A percentile compares a stretch with the other conserved stretches of the same genome.
phyloP scores from a whole-genome alignment of 192 early-diverging fungal genomes.

The Obelidium mucronatum region DNA sequence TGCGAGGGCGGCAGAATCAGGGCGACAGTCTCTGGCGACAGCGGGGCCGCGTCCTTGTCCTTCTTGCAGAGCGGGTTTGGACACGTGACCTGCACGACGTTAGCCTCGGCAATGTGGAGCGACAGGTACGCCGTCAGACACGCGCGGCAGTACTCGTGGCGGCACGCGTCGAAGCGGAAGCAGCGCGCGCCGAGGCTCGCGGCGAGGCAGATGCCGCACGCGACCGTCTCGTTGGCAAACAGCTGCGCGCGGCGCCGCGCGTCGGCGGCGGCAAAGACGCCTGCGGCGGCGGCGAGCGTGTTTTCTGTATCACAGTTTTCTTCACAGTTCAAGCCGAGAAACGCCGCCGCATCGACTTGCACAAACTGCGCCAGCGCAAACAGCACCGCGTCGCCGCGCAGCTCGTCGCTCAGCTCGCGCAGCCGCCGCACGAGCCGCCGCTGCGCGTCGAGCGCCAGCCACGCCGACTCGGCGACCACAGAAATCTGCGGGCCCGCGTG shows the following conservation, averaged over 20 bases:
- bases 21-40: neutral
- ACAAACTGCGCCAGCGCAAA: slow-evolving; percentile 5
- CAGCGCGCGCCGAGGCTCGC: slow-evolving; percentile 24
- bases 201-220: slow-evolving; percentile 48
- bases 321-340: no score
- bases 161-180: slow-evolving; percentile 33
- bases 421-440: neutral
- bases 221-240: slow-evolving; percentile 33
- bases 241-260: neutral
- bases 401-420: neutral
- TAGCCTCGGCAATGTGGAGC: slow-evolving; percentile 41
- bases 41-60: neutral
- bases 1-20: neutral
- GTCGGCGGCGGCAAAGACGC: slow-evolving; percentile 30
- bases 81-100: slow-evolving; percentile 34
- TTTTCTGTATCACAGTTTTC: neutral
- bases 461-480: slow-evolving; percentile 1
- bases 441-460: neutral
- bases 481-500: neutral
- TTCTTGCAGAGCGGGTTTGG: slow-evolving; percentile 37
- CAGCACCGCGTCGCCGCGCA: neutral
- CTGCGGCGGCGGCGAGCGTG: no score
- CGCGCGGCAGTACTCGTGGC: slow-evolving; percentile 44
- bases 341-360: neutral
- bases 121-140: slow-evolving; percentile 47